phyloP scores from a whole-genome alignment of 1,139 yeast species.

The Kurtzmaniella quercitrusa region DNA sequence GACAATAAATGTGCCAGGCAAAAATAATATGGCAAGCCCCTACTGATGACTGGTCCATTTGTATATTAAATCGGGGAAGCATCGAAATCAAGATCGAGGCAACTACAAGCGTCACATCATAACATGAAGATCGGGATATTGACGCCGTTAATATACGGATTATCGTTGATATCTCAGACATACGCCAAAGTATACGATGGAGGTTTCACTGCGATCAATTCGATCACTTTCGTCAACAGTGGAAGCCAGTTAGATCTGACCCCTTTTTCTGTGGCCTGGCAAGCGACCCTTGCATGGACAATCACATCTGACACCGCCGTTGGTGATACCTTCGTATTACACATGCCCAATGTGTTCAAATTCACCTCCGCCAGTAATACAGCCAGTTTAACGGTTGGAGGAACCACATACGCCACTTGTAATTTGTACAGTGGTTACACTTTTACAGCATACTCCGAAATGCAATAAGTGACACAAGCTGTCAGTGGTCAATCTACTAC shows the following conservation, averaged over 20 bases:
- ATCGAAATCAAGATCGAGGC: no score
- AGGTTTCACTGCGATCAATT: conserved; percentile 15
- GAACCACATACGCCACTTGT: conserved; percentile 24
- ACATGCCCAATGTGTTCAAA: conserved; percentile 28
- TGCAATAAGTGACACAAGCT: conserved; percentile 20
- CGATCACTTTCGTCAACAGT: conserved; percentile 10
- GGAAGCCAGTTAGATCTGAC: conserved; percentile 7
- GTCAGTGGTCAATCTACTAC: conserved; percentile 13
- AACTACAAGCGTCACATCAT: not conserved
- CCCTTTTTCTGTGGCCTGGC: conserved; percentile 22
- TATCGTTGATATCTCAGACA: not conserved
- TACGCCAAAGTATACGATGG: conserved; percentile 13
- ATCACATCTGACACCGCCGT: conserved; percentile 15
- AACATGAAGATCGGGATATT: not conserved
- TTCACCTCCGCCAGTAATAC: conserved; percentile 17
- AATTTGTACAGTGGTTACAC: conserved; percentile 18
- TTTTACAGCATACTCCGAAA: conserved; percentile 18
- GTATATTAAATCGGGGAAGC: not conserved
- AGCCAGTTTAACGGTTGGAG: conserved; percentile 15
- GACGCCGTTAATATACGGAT: not conserved
- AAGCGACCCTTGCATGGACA: conserved; percentile 21
- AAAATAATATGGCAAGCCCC: no score
- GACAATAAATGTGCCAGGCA: no score
- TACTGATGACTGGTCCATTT: no score
- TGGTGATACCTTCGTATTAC: conserved; percentile 30